Evolutionary conservation across 108 stramenopile species (phyloP), one percentile per base, ranked within the genome.

Genomic region (Cyclostephanos tholiformis): DNA sequence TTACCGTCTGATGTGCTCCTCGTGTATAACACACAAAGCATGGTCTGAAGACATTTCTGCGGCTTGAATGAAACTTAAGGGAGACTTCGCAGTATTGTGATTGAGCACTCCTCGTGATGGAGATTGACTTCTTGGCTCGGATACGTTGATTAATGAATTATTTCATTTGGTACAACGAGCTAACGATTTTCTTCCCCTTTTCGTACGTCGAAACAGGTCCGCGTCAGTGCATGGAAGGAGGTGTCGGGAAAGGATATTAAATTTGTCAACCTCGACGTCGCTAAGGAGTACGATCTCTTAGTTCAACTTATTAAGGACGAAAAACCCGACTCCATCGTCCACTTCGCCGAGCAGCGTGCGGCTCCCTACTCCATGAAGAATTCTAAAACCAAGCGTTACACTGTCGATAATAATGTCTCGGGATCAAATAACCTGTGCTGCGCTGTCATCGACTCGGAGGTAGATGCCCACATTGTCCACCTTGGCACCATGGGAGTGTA

Each of bases 401-500:
- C 98, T 29, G 90, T 99, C 20, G 97, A 97, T 84, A 99, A 99
- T 88, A 99, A 99, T 75, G 88, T 97, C 65, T 72, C 82, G 59
- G 98, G 97, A 35, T 96, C 97, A 62, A 96, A 99, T 90, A 97
- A 97, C 91, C 77, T 99, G 62, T 95, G 96, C 73, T 92, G 93
- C 65, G 98, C 98, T 12, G 89, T 99, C 68, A 95, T 97, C 55
- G 98, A 99, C 63, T 75, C 89, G 12, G 98, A 92, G 16, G 79
- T 97, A 36, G 96, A 97, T 84, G 91, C 95, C 46, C 98, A 99
- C 86, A 93, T 99, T 74, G 97, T 97, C 51, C 98, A 99, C 78
- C 88, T 99, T 67, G 98, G 98, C 48, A 99, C 98, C 63, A 99
- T 97, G 98, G 98, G 98, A 46, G 98, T 98, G 38, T 98, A 98